Evolutionary conservation across 2,329 filamentous ascomycete genomes (phyloP).

Genomic region (Botryotinia globosa): DNA sequence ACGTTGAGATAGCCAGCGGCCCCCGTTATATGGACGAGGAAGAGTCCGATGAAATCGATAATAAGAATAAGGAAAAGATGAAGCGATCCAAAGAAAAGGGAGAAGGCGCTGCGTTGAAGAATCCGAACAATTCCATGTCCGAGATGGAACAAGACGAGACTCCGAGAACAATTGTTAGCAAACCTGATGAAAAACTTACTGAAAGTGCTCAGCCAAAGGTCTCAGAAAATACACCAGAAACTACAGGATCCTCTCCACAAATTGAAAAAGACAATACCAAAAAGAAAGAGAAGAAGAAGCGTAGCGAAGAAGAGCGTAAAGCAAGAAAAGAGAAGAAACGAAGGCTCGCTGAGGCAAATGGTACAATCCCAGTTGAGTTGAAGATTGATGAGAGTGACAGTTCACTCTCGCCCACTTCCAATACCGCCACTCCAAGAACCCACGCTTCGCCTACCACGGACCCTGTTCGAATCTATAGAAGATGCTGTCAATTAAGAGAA

Average conservation of each 20-base stretch:
- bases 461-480: conserved; percentile 85
- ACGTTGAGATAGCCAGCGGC: conserved; percentile 91
- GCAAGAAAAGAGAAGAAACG: conserved; percentile 88
- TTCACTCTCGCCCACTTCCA: conserved; percentile 37
- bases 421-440: conserved; percentile 44
- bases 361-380: conserved; percentile 80
- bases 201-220: conserved; percentile 43
- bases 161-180: conserved; percentile 40
- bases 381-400: conserved; percentile 65
- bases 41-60: conserved; percentile 47
- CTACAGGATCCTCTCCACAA: conserved; percentile 5
- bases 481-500: conserved; percentile 91
- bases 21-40: conserved; percentile 74
- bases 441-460: conserved; percentile 80
- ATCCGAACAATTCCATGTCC: conserved; percentile 58
- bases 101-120: conserved; percentile 72
- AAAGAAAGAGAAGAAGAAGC: conserved; percentile 96
- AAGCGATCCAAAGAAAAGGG: conserved; percentile 65
- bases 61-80: conserved; percentile 57
- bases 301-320: conserved; percentile 87
- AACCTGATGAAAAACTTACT: conserved; percentile 41
- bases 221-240: conserved; percentile 27
- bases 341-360: conserved; percentile 81
- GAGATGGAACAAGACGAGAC: conserved; percentile 51
- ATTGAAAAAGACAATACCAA: conserved; percentile 50